Conservation (phyloP, 352 stramenopile species). For the Thalassiosira livingstoniorum region DNA sequence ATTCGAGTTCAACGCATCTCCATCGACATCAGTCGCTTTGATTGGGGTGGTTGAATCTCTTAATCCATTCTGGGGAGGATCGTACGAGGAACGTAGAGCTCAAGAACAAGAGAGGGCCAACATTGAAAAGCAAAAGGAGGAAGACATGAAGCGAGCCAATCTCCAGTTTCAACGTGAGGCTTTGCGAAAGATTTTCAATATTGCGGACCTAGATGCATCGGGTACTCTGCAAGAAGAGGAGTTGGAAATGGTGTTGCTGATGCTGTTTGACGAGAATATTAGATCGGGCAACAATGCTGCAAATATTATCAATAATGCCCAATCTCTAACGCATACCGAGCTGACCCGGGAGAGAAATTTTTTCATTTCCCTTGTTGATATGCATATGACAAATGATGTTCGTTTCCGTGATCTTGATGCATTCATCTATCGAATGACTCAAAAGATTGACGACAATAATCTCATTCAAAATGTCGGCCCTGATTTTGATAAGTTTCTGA, state of each 20-base stretch:
- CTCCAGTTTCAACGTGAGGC: conserved; percentile 35
- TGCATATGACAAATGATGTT: conserved; percentile 37
- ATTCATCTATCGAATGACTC: conserved; percentile 40
- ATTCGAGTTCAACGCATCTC: conserved; percentile 11
- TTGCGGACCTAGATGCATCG: conserved; percentile 51
- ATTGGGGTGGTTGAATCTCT: conserved; percentile 35
- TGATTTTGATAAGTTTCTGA: conserved; percentile 22
- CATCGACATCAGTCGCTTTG: conserved; percentile 13
- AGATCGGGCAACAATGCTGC: background rate
- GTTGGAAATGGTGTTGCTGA: conserved; percentile 40
- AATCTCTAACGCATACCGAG: conserved; percentile 45
- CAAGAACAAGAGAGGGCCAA: conserved; percentile 33
- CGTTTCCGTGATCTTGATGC: conserved; percentile 58
- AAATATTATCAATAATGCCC: background rate
- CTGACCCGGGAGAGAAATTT: conserved; percentile 53
- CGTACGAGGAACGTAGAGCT: background rate
- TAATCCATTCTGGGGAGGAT: conserved; percentile 36
- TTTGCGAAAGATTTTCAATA: conserved; percentile 49
- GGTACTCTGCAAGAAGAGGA: conserved; percentile 48
- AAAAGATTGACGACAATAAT: conserved; percentile 59
- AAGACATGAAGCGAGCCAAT: conserved; percentile 22
- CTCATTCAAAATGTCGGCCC: conserved; percentile 14
- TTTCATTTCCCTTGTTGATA: conserved; percentile 55
- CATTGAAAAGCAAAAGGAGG: conserved; percentile 37
- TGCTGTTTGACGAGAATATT: conserved; percentile 43